Conservation (phyloP, 495 filamentous ascomycete species). For the Zalerion maritima region DNA sequence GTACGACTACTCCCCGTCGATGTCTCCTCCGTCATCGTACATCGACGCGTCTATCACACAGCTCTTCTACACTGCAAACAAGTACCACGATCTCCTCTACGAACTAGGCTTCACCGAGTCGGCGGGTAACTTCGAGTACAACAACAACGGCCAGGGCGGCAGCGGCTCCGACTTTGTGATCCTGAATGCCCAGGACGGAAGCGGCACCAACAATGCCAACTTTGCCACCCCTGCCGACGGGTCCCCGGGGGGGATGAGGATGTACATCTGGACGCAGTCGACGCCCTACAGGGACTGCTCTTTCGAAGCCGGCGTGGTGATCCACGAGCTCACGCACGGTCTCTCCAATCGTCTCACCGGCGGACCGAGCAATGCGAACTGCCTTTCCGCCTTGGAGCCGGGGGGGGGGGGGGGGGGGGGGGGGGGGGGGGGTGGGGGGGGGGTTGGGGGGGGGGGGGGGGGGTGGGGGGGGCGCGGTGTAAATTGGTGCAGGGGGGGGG, state of each 20-base stretch:
- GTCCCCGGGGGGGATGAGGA: slow-evolving; percentile 31
- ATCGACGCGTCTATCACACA: slow-evolving; percentile 31
- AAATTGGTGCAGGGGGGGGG: too few species aligned
- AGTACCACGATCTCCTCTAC: slow-evolving; percentile 39
- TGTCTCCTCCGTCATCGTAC: slow-evolving; percentile 20
- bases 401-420: slow-evolving; percentile 43
- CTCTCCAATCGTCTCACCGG: slow-evolving; percentile 41
- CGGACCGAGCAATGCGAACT: slow-evolving; percentile 33
- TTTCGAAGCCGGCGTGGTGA: slow-evolving; percentile 32
- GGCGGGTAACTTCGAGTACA: slow-evolving; percentile 39
- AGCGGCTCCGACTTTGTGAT: slow-evolving; percentile 34
- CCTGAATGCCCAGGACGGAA: slow-evolving; percentile 38
- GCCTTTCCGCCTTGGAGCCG: slow-evolving; percentile 27
- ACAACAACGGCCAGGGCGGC: slow-evolving; percentile 35
- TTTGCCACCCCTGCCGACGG: slow-evolving; percentile 38
- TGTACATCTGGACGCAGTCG: slow-evolving; percentile 29
- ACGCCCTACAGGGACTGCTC: slow-evolving; percentile 30
- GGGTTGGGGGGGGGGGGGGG: too few species aligned
- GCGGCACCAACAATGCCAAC: slow-evolving; percentile 36
- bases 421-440: too few species aligned
- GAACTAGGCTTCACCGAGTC: slow-evolving; percentile 36
- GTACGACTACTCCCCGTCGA: slow-evolving; percentile 22
- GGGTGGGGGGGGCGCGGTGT: too few species aligned
- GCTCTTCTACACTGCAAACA: slow-evolving; percentile 40
- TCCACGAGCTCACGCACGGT: slow-evolving; percentile 32